Conservation (phyloP, 78 protist genomes). For the Bigelowiella natans region DNA sequence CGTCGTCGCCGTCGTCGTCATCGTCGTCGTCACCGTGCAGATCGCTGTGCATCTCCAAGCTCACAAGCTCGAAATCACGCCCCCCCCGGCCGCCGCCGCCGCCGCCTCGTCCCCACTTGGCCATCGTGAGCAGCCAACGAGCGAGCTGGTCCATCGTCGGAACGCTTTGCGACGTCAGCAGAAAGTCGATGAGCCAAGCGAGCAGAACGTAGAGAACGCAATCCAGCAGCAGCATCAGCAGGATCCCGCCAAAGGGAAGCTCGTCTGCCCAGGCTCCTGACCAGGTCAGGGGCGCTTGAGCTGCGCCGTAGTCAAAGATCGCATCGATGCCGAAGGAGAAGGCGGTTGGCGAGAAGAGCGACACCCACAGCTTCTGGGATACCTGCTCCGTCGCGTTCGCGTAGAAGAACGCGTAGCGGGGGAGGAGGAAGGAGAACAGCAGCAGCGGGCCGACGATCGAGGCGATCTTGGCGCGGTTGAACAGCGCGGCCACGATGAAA, state of each 20-base stretch:
- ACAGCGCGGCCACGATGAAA: neutral
- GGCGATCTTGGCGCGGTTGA: neutral
- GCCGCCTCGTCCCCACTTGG: no score
- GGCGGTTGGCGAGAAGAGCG: neutral
- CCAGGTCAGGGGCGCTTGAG: neutral
- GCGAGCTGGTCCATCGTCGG: no score
- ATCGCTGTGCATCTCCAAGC: no score
- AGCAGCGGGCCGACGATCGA: neutral
- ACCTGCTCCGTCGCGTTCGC: neutral
- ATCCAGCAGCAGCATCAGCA: neutral
- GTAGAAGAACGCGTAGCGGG: neutral
- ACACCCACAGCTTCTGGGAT: neutral
- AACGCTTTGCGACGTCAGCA: no score
- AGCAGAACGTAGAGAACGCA: neutral
- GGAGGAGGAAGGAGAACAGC: neutral
- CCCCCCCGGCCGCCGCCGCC: no score
- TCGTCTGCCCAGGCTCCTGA: neutral
- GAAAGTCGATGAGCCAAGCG: neutral
- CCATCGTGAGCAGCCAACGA: no score
- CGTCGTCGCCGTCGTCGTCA: no score
- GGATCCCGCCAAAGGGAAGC: neutral
- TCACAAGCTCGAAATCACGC: no score
- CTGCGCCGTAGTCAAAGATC: neutral
- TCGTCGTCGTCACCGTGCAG: no score
- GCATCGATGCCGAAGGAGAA: neutral